Conservation (phyloP, 768 basidiomycete species). For the Myochromella boudieri region DNA sequence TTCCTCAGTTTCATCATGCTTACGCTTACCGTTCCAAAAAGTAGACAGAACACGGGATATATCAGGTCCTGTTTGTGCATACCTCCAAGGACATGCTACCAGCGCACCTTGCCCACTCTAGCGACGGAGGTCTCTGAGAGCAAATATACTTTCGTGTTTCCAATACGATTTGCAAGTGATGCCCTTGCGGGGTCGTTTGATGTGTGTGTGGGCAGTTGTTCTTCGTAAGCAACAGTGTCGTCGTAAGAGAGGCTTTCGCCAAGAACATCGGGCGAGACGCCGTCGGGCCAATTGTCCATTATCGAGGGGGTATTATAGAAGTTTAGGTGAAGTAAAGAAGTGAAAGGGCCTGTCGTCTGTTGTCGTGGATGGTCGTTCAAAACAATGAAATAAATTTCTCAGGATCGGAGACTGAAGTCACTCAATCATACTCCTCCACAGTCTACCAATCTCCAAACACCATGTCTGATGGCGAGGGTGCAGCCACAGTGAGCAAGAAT, state of each 20-base stretch:
- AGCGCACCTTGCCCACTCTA: constrained; percentile 73
- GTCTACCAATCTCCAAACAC: constrained; percentile 8
- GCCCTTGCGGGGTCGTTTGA: constrained; percentile 28
- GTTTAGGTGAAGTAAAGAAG: constrained; percentile 12
- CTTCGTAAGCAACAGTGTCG: constrained; percentile 55
- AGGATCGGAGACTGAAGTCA: constrained; percentile 1
- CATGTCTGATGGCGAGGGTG: constrained; percentile 47
- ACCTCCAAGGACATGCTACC: constrained; percentile 38
- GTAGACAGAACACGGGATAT: constrained; percentile 22
- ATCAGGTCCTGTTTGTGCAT: constrained; percentile 43
- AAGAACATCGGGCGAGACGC: constrained; percentile 27
- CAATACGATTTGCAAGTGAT: constrained; percentile 66
- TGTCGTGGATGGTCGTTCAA: constrained; percentile 3
- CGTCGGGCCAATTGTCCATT: constrained; percentile 53
- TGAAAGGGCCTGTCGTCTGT: background rate
- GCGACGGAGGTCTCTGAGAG: constrained; percentile 65
- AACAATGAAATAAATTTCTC: constrained; percentile 16
- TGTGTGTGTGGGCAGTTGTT: constrained; percentile 42
- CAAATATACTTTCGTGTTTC: constrained; percentile 73
- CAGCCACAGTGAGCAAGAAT: constrained; percentile 67
- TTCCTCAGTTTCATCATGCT: constrained; percentile 32
- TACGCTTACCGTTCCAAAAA: constrained; percentile 48
- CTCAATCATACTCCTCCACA: constrained; percentile 6
- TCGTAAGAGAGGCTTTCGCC: constrained; percentile 49
- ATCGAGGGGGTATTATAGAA: constrained; percentile 6